These are phyloP conservation scores for Butyriboletus appendiculatus DNA, from an alignment of 1,284 basidiomycete genomes.

Conservation along the genomic window DNA sequence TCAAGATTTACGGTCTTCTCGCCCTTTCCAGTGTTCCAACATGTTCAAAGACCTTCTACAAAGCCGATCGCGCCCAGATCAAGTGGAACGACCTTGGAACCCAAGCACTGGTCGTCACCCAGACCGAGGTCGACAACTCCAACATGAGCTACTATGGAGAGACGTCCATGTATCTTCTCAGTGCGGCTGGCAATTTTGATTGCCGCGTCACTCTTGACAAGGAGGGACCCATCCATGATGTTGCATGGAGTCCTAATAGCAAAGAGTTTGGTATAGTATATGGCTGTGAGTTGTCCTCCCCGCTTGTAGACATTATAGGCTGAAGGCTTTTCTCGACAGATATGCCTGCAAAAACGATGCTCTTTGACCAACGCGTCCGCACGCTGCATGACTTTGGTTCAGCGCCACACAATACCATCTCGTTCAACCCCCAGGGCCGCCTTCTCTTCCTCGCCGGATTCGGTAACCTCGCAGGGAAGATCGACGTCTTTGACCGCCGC, in stretches of 20 bases:
- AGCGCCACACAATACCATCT: constrained; percentile 88
- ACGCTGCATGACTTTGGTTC: constrained; percentile 90
- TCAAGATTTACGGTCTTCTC: constrained; percentile 85
- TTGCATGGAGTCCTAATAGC: constrained; percentile 95
- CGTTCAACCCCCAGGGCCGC: constrained; percentile 92
- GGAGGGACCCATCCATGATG: constrained; percentile 97
- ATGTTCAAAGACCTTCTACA: constrained; percentile 92
- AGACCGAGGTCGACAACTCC: constrained; percentile 95
- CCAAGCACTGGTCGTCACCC: constrained; percentile 86
- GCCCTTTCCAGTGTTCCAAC: constrained; percentile 57
- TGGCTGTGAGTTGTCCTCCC: constrained; percentile 70
- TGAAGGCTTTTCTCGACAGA: constrained; percentile 43
- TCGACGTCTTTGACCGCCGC: constrained; percentile 91
- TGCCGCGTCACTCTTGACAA: constrained; percentile 93
- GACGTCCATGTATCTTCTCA: constrained; percentile 92
- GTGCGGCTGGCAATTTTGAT: constrained; percentile 95
- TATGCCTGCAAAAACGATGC: constrained; percentile 93
- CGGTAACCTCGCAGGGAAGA: constrained; percentile 93
- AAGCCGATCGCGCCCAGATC: constrained; percentile 91
- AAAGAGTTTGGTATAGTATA: constrained; percentile 97
- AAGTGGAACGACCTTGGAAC: constrained; percentile 97
- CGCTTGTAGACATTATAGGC: neutral
- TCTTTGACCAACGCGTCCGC: constrained; percentile 92
- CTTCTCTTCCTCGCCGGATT: constrained; percentile 92
- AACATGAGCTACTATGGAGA: constrained; percentile 99